Evolutionary conservation across 768 basidiomycete species (phyloP).

Genomic region (Suillus subluteus): DNA sequence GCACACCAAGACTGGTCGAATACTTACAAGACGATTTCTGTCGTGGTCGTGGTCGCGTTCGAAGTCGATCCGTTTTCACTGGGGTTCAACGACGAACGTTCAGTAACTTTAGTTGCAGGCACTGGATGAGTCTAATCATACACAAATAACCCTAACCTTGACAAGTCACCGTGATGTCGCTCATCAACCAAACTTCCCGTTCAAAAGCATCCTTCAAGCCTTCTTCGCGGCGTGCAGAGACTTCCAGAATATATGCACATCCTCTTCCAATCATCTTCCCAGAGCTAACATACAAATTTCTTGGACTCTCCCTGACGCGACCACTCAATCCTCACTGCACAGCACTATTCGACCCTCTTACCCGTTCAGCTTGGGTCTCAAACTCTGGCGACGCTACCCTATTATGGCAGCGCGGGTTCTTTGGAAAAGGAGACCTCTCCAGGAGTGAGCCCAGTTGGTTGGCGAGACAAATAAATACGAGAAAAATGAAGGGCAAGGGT

Average conservation of each 20-base stretch:
- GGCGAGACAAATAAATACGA: constrained; percentile 71
- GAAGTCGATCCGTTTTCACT: no score
- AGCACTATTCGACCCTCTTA: constrained; percentile 75
- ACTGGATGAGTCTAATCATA: neutral
- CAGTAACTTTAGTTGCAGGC: no score
- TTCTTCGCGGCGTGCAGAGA: constrained; percentile 59
- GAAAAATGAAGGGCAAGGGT: constrained; percentile 61
- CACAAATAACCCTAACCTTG: neutral
- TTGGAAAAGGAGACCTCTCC: constrained; percentile 95
- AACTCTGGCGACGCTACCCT: constrained; percentile 62
- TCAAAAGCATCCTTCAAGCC: constrained; percentile 49
- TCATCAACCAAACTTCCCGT: constrained; percentile 45
- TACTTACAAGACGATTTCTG: no score
- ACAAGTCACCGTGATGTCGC: constrained; percentile 43
- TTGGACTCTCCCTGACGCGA: constrained; percentile 61
- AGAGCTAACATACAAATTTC: constrained; percentile 52
- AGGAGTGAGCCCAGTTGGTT: constrained; percentile 96
- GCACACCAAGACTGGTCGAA: no score
- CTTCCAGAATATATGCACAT: constrained; percentile 67
- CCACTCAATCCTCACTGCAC: constrained; percentile 74
- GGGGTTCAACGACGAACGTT: no score
- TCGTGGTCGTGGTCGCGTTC: no score
- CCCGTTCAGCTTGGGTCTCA: constrained; percentile 88
- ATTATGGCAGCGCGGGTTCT: constrained; percentile 92
- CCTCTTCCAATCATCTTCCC: constrained; percentile 67